Conservation (phyloP, 108 stramenopile species). For the Skeletonema marinoi region DNA sequence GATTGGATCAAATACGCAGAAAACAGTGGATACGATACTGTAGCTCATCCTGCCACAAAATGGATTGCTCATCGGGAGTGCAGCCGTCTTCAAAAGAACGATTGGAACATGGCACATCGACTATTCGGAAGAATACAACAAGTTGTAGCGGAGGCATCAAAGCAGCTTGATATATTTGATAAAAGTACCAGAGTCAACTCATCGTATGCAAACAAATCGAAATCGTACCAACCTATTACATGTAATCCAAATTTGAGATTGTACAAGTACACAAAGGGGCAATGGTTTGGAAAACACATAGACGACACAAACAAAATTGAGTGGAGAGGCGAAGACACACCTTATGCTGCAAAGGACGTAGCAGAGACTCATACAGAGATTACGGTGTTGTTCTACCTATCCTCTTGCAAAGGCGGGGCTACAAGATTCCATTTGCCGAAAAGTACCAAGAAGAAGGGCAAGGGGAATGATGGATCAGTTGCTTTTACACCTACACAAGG, state of each 20-base stretch:
- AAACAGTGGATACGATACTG: constrained; percentile 49
- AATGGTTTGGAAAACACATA: constrained; percentile 87
- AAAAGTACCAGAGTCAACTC: constrained; percentile 20
- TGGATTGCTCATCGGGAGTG: constrained; percentile 86
- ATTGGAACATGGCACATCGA: constrained; percentile 49
- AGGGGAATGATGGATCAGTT: constrained; percentile 18
- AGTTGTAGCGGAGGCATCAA: constrained; percentile 9
- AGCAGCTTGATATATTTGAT: constrained; percentile 38
- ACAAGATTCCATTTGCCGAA: constrained; percentile 70
- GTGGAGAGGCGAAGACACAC: neutral
- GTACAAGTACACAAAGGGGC: constrained; percentile 82
- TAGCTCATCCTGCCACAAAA: constrained; percentile 63
- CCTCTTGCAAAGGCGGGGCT: constrained; percentile 68
- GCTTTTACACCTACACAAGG: constrained; percentile 74
- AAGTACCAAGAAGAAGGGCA: constrained; percentile 20
- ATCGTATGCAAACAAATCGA: constrained; percentile 23
- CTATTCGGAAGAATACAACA: constrained; percentile 52
- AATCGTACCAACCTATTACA: constrained; percentile 52
- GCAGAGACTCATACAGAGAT: constrained; percentile 65
- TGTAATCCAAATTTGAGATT: constrained; percentile 90
- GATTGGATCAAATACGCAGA: constrained; percentile 84
- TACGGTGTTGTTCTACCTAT: constrained; percentile 87
- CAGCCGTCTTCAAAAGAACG: constrained; percentile 52
- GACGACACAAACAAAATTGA: constrained; percentile 66
- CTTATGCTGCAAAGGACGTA: constrained; percentile 3